Evolutionary conservation across 345 rosid genomes (phyloP), one percentile per base, ranked within the genome.

Genomic region (Trapa bicornis): DNA sequence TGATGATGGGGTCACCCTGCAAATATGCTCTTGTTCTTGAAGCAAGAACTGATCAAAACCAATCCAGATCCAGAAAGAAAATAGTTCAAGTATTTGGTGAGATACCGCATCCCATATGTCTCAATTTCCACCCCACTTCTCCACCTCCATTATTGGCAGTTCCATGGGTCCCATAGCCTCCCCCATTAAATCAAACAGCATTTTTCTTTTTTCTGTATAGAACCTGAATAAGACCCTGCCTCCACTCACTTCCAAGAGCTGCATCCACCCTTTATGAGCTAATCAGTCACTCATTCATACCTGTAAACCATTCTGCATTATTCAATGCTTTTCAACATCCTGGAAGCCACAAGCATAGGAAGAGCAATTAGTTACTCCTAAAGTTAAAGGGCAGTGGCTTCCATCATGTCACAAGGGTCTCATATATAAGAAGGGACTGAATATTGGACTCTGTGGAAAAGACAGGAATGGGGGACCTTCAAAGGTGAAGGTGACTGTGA

Each of bases 61-160:
- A 66, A 47, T 8, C 50, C 13, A 22, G 29, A 22, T 39, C 35
- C 37, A 72, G 70, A 22, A 22, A 22, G 57, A 48, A 71, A 67
- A 72, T 71, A 68, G 67, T 29, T 64, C 66, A 32, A 38, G 36
- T 67, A 78, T 67, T 66, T 65, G 53, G 73, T 37, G 70, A 83
- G 83, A 76, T 70, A 74, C 74, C 65, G 32, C 42, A 65, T 22
- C 54, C 67, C 72, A 50, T 16, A 32, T 58, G 78, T 77, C 74
- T 66, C 61, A 68, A 22, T 66, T 70, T 41, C 43, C 43, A 41
- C 60, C 69, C 74, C 70, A 63, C 77, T 68, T 76, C 16, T 11
- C 73, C 36, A 71, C 65, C 77, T 67, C 75, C 75, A 80, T 79
- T 84, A 86, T 79, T 81, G 78, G 64, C 74, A 78, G 47, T 68